These are phyloP conservation scores for Candida mattraensis DNA, from an alignment of 805 yeast species.

Conservation along the genomic window DNA sequence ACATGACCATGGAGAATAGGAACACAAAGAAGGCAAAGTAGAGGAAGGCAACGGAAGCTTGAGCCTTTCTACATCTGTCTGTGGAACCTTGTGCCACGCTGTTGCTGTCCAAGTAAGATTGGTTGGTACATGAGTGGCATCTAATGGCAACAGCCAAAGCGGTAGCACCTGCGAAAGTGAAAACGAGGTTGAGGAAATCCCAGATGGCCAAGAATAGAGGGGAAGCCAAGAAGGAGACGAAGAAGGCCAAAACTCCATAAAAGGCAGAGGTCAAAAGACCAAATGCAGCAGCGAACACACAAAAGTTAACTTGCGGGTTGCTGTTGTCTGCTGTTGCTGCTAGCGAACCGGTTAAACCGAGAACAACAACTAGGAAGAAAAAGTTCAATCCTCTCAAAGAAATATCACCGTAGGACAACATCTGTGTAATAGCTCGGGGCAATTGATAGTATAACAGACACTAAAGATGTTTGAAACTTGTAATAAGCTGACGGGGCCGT, in stretches of 20 bases:
- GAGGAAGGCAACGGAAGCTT: constrained; percentile 78
- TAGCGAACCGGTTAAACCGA: constrained; percentile 90
- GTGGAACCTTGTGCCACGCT: constrained; percentile 69
- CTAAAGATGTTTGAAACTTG: too few species aligned
- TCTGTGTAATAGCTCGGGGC: constrained; percentile 15
- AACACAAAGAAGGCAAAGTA: constrained; percentile 81
- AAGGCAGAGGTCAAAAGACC: constrained; percentile 78
- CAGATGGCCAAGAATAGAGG: constrained; percentile 72
- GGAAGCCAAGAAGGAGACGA: constrained; percentile 80
- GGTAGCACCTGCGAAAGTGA: constrained; percentile 92
- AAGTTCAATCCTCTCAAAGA: constrained; percentile 74
- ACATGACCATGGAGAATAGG: constrained; percentile 58
- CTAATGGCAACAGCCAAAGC: constrained; percentile 91
- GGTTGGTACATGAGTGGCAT: constrained; percentile 81
- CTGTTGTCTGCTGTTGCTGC: constrained; percentile 57
- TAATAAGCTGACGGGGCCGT: too few species aligned
- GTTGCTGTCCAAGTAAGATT: constrained; percentile 62
- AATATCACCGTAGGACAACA: constrained; percentile 71
- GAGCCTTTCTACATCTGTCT: constrained; percentile 94
- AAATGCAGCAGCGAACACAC: constrained; percentile 83
- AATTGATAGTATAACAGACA: constrained; percentile 5
- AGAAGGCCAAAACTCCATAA: constrained; percentile 76
- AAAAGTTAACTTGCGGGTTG: constrained; percentile 85
- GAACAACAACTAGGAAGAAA: constrained; percentile 68
- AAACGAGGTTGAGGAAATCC: constrained; percentile 87